Conservation (phyloP, 805 yeast genomes). For the Cyberlindnera xylosilytica region DNA sequence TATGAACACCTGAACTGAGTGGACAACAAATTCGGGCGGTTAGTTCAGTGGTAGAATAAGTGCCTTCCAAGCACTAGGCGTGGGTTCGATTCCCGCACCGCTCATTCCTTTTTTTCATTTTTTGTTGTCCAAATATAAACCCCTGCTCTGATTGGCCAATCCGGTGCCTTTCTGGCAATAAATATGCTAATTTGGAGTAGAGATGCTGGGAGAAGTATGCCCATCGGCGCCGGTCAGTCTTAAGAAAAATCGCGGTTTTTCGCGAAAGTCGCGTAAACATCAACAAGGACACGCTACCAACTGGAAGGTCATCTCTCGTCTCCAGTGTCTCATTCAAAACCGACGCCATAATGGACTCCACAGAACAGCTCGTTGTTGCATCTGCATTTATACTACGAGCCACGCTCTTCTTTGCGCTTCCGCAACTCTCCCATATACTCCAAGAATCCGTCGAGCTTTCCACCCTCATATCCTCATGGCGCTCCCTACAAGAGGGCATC, state of each 20-base stretch:
- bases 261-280: too few species aligned
- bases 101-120: slow-evolving; percentile 38
- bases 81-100: slow-evolving; percentile 91
- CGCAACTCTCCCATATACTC: slow-evolving; percentile 16
- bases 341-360: slow-evolving; percentile 3
- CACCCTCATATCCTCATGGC: slow-evolving; percentile 71
- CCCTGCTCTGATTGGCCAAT: too few species aligned
- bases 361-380: slow-evolving; percentile 13
- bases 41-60: slow-evolving; percentile 87
- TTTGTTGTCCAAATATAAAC: too few species aligned
- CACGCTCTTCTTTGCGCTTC: slow-evolving; percentile 16
- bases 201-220: too few species aligned
- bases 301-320: too few species aligned
- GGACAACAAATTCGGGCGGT: slow-evolving; percentile 63
- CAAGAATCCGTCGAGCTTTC: slow-evolving; percentile 53
- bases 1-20: too few species aligned
- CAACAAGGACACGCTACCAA: too few species aligned
- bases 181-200: too few species aligned
- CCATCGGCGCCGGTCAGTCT: too few species aligned
- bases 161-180: too few species aligned
- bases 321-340: too few species aligned
- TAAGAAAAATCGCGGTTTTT: too few species aligned
- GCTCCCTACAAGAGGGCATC: slow-evolving; percentile 63
- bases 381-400: slow-evolving; percentile 19
- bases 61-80: slow-evolving; percentile 91